These are phyloP conservation scores for Cryphonectria naterciae DNA, from an alignment of 2,329 filamentous ascomycete species.

Conservation along the genomic window DNA sequence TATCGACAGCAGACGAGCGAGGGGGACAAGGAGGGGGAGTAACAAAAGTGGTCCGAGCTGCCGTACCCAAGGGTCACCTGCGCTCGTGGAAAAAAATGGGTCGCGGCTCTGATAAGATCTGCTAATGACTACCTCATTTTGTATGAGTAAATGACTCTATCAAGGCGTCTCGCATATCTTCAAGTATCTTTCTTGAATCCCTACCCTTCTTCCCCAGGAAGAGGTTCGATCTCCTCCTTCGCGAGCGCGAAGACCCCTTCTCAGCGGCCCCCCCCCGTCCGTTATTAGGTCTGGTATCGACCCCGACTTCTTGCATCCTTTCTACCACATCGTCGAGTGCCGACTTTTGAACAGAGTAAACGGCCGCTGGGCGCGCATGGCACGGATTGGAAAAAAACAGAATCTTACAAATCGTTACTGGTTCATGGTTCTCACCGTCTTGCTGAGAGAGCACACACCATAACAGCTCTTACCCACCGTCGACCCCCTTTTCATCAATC, in stretches of 20 bases:
- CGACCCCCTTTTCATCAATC: constrained; percentile 20
- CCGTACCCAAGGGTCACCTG: constrained; percentile 5
- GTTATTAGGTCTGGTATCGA: not conserved
- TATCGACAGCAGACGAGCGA: not conserved
- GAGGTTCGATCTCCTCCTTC: not conserved
- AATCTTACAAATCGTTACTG: not conserved
- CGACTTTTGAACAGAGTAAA: not conserved
- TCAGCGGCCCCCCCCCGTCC: not conserved
- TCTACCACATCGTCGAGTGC: not conserved
- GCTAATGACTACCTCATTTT: not conserved
- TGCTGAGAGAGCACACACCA: not conserved
- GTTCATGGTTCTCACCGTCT: not conserved
- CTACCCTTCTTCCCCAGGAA: not conserved
- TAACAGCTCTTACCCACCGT: constrained; percentile 5
- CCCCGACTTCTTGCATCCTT: not conserved
- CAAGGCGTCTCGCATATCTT: not conserved
- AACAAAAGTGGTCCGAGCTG: constrained; percentile 4
- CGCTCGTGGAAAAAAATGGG: not conserved
- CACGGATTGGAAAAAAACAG: not conserved
- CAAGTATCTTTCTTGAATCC: not conserved
- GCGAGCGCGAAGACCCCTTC: not conserved
- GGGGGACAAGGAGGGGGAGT: not conserved
- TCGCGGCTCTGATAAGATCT: not conserved
- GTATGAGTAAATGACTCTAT: not conserved
- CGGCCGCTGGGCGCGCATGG: not conserved